Evolutionary conservation across 768 basidiomycete genomes (phyloP).

Genomic region (Mycena kentingensis): DNA sequence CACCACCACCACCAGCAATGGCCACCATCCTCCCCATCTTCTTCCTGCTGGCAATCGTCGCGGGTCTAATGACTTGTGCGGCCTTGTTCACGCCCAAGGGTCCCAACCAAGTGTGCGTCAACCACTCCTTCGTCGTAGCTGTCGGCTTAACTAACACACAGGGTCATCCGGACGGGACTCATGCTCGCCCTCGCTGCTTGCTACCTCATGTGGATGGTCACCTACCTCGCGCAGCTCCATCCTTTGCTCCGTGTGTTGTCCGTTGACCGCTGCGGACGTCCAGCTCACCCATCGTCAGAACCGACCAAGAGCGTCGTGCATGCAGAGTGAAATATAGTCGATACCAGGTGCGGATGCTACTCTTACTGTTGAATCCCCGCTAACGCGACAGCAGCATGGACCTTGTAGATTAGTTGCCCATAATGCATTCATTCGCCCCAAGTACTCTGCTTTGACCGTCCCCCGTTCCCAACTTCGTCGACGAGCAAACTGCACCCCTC

Average conservation of each 20-base stretch:
- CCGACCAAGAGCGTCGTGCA: background rate
- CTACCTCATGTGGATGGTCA: conserved; percentile 96
- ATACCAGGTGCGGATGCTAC: no score
- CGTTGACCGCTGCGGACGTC: conserved; percentile 3
- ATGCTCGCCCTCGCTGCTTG: conserved; percentile 79
- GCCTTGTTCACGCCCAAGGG: conserved; percentile 84
- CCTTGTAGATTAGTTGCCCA: no score
- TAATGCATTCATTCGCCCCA: no score
- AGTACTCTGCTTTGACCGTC: no score
- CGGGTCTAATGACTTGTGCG: conserved; percentile 62
- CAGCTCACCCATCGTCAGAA: conserved; percentile 5
- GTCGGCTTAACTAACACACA: conserved; percentile 33
- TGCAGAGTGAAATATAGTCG: background rate
- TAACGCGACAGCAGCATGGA: no score
- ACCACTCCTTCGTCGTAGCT: background rate
- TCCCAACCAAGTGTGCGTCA: conserved; percentile 81
- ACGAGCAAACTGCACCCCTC: no score
- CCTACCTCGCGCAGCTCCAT: conserved; percentile 93
- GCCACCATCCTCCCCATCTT: conserved; percentile 70
- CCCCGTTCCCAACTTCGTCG: no score
- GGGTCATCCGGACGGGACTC: conserved; percentile 79
- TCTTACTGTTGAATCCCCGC: no score
- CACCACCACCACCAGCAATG: conserved; percentile 51
- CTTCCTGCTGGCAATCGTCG: conserved; percentile 63
- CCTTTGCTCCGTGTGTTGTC: conserved; percentile 77